Percentiles rank a stretch among this genome's conserved stretches.
phyloP scores from a whole-genome alignment of 2,329 filamentous ascomycete species.

The Botrytis paeoniae region DNA sequence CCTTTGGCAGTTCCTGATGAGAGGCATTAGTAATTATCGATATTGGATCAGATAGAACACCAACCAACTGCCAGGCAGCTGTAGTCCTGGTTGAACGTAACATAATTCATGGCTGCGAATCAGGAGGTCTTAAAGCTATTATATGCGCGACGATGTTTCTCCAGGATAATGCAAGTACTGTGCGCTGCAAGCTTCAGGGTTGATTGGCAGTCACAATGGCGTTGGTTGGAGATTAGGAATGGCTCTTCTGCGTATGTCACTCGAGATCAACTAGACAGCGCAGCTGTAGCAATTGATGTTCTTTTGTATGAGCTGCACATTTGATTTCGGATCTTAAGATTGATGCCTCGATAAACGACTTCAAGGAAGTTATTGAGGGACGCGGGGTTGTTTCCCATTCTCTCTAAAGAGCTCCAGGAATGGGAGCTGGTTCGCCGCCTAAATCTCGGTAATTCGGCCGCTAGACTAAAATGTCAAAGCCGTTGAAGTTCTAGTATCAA shows the following conservation, averaged over 20 bases:
- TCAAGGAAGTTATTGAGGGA: not conserved
- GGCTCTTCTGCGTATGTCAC: not conserved
- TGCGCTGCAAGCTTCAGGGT: conserved; percentile 7
- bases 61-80: conserved; percentile 92
- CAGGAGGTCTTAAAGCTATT: not conserved
- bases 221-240: not conserved
- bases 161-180: conserved; percentile 6
- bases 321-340: conserved; percentile 3
- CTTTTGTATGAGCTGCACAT: conserved; percentile 16
- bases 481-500: not conserved
- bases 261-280: conserved; percentile 14
- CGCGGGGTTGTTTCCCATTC: conserved; percentile 17
- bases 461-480: not conserved
- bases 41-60: conserved; percentile 36
- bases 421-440: conserved; percentile 8
- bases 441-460: conserved; percentile 9
- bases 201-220: not conserved
- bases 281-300: conserved; percentile 15
- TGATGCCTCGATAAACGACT: not conserved
- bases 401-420: not conserved
- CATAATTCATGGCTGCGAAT: conserved; percentile 84
- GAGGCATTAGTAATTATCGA: conserved; percentile 9
- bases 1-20: conserved; percentile 79
- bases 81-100: conserved; percentile 99
- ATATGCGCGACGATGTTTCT: not conserved